Conservation (phyloP, 2,329 filamentous ascomycete genomes). For the Akanthomyces lecanii region DNA sequence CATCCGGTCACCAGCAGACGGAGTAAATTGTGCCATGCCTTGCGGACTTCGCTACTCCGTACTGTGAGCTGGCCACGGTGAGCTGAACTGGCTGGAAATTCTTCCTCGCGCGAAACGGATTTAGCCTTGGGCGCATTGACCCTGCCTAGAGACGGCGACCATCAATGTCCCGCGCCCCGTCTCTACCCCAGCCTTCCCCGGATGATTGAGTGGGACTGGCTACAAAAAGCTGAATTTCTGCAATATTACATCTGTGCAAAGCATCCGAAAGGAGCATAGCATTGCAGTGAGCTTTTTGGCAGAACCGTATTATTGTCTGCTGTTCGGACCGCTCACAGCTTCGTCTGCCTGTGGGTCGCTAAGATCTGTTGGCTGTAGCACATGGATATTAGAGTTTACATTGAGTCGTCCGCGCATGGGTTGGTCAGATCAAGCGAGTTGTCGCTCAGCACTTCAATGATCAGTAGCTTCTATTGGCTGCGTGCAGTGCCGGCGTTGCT, state of each 20-base stretch:
- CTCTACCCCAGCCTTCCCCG: conserved; percentile 12
- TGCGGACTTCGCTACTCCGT: too few relatives aligned
- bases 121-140: not conserved
- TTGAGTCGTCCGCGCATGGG: not conserved
- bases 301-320: not conserved
- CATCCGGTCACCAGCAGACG: too few relatives aligned
- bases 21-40: too few relatives aligned
- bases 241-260: not conserved
- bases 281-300: not conserved
- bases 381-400: not conserved
- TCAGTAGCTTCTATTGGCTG: too few relatives aligned
- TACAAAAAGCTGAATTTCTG: not conserved
- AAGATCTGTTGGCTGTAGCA: not conserved
- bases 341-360: not conserved
- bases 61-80: too few relatives aligned
- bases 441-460: not conserved
- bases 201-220: conserved; percentile 8
- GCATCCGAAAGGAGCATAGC: not conserved
- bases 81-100: not conserved
- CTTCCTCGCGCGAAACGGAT: not conserved
- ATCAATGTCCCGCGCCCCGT: conserved; percentile 11
- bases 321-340: not conserved
- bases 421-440: not conserved
- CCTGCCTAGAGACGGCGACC: conserved; percentile 6
- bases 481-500: too few relatives aligned